Conservation (phyloP, 768 basidiomycete genomes). For the Amanita pallidorosea region DNA sequence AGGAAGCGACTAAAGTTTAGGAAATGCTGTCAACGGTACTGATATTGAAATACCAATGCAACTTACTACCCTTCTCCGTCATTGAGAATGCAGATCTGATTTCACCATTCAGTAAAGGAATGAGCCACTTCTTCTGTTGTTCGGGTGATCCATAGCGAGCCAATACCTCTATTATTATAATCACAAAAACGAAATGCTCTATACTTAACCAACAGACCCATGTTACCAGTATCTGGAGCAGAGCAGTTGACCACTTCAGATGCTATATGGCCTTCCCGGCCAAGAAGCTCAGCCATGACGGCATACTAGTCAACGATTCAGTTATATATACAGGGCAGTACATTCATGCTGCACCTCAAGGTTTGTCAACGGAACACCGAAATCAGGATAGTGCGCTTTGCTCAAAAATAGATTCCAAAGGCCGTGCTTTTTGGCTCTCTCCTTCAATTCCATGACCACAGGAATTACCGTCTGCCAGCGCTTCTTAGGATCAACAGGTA, state of each 20-base stretch:
- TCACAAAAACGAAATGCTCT: background rate
- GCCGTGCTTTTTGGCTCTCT: conserved; percentile 76
- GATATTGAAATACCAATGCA: conserved; percentile 1
- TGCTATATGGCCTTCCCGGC: conserved; percentile 71
- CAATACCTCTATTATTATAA: conserved; percentile 65
- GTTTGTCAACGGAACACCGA: conserved; percentile 85
- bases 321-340: background rate
- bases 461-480: conserved; percentile 84
- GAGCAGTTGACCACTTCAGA: conserved; percentile 89
- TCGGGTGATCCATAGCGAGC: conserved; percentile 87
- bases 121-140: conserved; percentile 87
- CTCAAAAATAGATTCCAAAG: conserved; percentile 97
- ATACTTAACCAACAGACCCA: conserved; percentile 48
- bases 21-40: background rate
- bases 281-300: conserved; percentile 94
- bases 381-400: conserved; percentile 84
- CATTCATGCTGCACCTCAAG: conserved; percentile 52
- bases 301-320: conserved; percentile 53
- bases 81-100: conserved; percentile 93
- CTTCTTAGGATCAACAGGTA: conserved; percentile 61
- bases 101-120: conserved; percentile 82
- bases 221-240: conserved; percentile 96
- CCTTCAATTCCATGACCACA: conserved; percentile 76
- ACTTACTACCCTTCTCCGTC: conserved; percentile 84
- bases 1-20: conserved; percentile 61